Conservation (phyloP, 2,329 filamentous ascomycete species). For the Colletotrichum eremochloae region DNA sequence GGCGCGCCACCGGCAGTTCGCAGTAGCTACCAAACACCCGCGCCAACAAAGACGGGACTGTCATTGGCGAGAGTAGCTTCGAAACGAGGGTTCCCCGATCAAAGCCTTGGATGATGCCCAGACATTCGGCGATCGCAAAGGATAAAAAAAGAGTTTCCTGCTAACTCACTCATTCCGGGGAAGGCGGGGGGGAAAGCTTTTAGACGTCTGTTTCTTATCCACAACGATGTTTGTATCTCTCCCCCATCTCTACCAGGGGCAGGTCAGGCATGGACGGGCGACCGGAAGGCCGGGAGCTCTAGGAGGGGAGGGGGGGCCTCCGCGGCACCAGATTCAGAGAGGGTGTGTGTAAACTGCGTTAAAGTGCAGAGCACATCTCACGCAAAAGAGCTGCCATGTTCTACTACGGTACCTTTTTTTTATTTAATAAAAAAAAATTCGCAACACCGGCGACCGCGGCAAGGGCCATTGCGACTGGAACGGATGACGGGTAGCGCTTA, state of each 20-base stretch:
- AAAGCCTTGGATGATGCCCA: neutral
- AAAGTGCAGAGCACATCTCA: neutral
- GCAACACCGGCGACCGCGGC: neutral
- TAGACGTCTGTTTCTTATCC: neutral
- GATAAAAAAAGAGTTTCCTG: slow-evolving; percentile 12
- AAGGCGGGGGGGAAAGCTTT: neutral
- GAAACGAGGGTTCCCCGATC: slow-evolving; percentile 2
- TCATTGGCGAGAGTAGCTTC: neutral
- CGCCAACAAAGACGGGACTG: slow-evolving; percentile 23
- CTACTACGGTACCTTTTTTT: no score
- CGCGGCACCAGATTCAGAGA: neutral
- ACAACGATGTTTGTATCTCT: neutral
- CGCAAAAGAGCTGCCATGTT: neutral
- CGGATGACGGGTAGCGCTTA: slow-evolving; percentile 21
- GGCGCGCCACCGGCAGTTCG: slow-evolving; percentile 25
- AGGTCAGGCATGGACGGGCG: slow-evolving; percentile 27
- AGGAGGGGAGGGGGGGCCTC: neutral
- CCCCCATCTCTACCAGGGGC: slow-evolving; percentile 20
- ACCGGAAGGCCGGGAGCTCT: slow-evolving; percentile 31
- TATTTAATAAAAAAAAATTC: no score
- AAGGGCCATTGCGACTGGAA: slow-evolving; percentile 24
- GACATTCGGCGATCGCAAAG: no score
- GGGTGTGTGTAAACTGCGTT: neutral
- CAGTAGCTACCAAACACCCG: slow-evolving; percentile 1
- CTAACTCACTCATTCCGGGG: neutral